Percentiles rank a stretch among this genome's conserved stretches.
phyloP scores from a whole-genome alignment of 2,329 filamentous ascomycete genomes.

The Penicillium expansum region DNA sequence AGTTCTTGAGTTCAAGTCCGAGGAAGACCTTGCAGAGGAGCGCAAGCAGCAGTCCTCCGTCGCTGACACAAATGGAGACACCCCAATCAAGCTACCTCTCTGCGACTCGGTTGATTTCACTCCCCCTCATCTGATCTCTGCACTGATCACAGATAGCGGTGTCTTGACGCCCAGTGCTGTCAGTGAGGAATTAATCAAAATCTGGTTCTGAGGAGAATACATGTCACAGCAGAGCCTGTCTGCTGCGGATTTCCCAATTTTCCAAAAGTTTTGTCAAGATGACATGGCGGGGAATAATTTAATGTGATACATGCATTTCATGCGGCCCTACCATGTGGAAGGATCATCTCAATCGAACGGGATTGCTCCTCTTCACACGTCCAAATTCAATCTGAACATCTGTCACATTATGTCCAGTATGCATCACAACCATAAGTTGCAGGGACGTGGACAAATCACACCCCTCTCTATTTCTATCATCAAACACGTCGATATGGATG shows the following conservation, averaged over 20 bases:
- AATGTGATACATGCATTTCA: neutral
- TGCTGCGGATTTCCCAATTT: conserved; percentile 13
- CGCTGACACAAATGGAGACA: conserved; percentile 18
- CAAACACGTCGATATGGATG: neutral
- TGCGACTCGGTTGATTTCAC: conserved; percentile 49
- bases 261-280: conserved; percentile 12
- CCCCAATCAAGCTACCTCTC: conserved; percentile 23
- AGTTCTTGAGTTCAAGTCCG: conserved; percentile 69
- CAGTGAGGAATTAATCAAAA: conserved; percentile 66
- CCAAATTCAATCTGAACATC: neutral
- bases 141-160: conserved; percentile 63
- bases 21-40: conserved; percentile 48
- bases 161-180: conserved; percentile 63
- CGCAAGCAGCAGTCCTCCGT: conserved; percentile 44
- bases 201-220: conserved; percentile 45
- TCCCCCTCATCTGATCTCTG: conserved; percentile 61
- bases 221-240: neutral
- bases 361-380: neutral
- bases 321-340: neutral
- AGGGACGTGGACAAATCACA: neutral
- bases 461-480: neutral
- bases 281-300: conserved; percentile 16
- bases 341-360: neutral
- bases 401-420: neutral
- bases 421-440: neutral